Evolutionary conservation across 106 monocot genomes (phyloP), one percentile per base, ranked within the genome.

Genomic region (Allium cepa): DNA sequence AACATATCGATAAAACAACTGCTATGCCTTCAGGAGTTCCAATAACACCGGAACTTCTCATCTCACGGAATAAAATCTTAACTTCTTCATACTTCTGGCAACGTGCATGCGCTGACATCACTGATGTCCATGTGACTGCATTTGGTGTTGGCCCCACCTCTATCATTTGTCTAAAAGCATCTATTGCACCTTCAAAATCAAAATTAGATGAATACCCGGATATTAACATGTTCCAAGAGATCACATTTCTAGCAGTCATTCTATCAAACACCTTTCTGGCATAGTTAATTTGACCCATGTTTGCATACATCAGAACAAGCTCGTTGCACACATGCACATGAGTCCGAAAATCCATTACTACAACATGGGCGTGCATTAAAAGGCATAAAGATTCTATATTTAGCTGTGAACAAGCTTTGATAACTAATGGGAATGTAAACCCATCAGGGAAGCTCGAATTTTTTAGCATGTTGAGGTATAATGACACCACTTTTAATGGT

Each of bases 101-200:
- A 46, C 72, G 70, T 3, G 81, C 81, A 27, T 91, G 77, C 2
- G 79, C 86, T 0, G 86, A 91, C 50, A 86, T 27, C 27, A 91
- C 56, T 3, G 83, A 76, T 60, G 86, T 91, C 90, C 90, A 91
- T 7, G 90, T 83, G 5, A 91, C 86, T 1, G 74, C 22, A 62
- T 74, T 79, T 9, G 86, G 86, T 65, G n/a, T 50, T 7, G 28
- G 22, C 9, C 86, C 83, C 1, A n/a, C 52, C 0, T 12, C 48
- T n/a, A 66, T 62, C 86, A 91, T 86, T 47, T 5, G 2, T 58
- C 68, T 55, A 61, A 91, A 83, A 49, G 55, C 63, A 4, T 67
- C 53, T 10, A 46, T 8, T 6, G 86, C 81, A 1, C 47, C 48
- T 8, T 59, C 62, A 12, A 56, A 74, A 14, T 86, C 81, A 14